A percentile compares a stretch with the other conserved stretches of the same genome.
Evolutionary conservation across 306 rosid genomes (phyloP).

Genomic region (Rubus idaeus): DNA sequence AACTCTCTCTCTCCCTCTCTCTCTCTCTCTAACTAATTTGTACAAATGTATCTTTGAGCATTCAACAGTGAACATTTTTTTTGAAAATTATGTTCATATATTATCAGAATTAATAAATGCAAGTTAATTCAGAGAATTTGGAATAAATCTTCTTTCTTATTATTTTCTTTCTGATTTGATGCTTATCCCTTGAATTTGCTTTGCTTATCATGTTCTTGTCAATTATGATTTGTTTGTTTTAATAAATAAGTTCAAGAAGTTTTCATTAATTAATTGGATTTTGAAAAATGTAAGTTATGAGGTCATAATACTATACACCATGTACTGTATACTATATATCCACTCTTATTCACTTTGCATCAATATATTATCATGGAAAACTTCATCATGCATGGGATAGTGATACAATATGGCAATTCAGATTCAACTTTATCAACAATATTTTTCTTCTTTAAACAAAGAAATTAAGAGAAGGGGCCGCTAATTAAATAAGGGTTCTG

Average conservation of each 20-base stretch:
- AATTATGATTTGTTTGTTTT: not conserved
- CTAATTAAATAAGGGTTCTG: not conserved
- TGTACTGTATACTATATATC: not conserved
- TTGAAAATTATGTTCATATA: not conserved
- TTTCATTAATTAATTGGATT: not conserved
- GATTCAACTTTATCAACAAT: not conserved
- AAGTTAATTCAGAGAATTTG: not conserved
- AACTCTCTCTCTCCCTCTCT: slow-evolving; percentile 33
- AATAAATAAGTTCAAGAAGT: not conserved
- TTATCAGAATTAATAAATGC: not conserved
- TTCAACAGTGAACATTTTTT: not conserved
- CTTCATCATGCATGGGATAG: not conserved
- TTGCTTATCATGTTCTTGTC: not conserved
- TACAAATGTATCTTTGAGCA: not conserved
- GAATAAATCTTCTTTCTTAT: not conserved
- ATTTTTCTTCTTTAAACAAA: not conserved
- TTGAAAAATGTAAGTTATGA: too few relatives aligned
- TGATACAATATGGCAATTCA: not conserved
- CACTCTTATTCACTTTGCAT: not conserved
- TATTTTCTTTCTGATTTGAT: not conserved
- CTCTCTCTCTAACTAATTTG: not conserved
- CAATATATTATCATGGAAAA: not conserved
- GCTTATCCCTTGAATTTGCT: not conserved
- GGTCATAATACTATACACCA: not conserved
- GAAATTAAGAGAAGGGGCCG: not conserved